A percentile compares a stretch with the other conserved stretches of the same genome.
phyloP scores from a whole-genome alignment of 257 asterid species.

The Solanum pimpinellifolium region DNA sequence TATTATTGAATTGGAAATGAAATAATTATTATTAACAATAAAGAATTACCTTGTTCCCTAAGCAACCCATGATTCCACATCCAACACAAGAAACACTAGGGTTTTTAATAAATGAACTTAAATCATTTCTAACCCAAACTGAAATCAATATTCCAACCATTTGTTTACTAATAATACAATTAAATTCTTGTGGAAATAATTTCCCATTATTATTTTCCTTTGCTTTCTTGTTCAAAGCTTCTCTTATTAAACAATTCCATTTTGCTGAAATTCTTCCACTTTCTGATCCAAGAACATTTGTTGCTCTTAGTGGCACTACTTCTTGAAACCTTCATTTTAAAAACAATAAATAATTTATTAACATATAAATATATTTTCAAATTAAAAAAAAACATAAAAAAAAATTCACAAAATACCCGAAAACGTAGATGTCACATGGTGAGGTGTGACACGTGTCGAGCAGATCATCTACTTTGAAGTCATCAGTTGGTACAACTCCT shows the following conservation, averaged over 20 bases:
- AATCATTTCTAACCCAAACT: slow-evolving; percentile 49
- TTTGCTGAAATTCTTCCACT: slow-evolving; percentile 16
- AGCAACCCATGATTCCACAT: slow-evolving; percentile 59
- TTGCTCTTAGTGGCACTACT: slow-evolving; percentile 49
- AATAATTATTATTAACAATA: neutral
- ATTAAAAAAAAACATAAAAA: neutral
- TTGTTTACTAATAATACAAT: slow-evolving; percentile 53
- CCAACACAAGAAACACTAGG: slow-evolving; percentile 60
- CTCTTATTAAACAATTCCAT: slow-evolving; percentile 51
- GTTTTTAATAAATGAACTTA: slow-evolving; percentile 20
- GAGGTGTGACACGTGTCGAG: slow-evolving; percentile 11
- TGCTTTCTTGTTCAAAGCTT: slow-evolving; percentile 21
- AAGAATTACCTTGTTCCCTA: slow-evolving; percentile 48
- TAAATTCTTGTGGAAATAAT: slow-evolving; percentile 4
- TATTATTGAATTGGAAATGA: neutral
- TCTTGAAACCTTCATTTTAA: slow-evolving; percentile 44
- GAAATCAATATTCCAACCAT: slow-evolving; percentile 62
- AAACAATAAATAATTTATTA: no score
- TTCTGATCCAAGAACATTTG: slow-evolving; percentile 36
- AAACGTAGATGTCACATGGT: slow-evolving; percentile 22
- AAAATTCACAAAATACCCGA: slow-evolving; percentile 14
- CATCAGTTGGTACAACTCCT: slow-evolving; percentile 28
- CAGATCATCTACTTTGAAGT: slow-evolving; percentile 24
- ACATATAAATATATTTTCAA: neutral
- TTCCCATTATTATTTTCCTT: neutral